Conservation (phyloP, 495 filamentous ascomycete genomes). For the Platismatia glauca region DNA sequence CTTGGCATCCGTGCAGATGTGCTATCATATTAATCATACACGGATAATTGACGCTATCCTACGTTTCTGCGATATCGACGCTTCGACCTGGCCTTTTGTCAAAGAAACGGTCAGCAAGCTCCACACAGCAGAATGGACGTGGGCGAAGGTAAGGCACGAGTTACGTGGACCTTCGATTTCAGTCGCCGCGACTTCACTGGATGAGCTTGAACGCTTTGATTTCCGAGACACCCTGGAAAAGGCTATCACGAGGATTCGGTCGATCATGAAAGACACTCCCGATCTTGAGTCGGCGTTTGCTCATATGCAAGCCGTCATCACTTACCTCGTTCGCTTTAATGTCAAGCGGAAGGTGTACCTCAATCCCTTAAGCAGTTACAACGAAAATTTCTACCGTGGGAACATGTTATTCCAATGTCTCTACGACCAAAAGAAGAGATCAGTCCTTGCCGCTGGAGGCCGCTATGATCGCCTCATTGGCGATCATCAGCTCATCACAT, state of each 20-base stretch:
- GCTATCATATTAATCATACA: constrained; percentile 88
- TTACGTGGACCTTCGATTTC: constrained; percentile 70
- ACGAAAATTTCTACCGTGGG: constrained; percentile 85
- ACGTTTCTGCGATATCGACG: constrained; percentile 73
- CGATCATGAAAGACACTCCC: constrained; percentile 45
- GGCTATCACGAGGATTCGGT: constrained; percentile 17
- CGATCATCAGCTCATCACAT: constrained; percentile 49
- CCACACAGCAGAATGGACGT: constrained; percentile 72
- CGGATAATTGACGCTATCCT: constrained; percentile 75
- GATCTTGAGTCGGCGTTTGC: constrained; percentile 64
- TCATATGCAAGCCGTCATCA: constrained; percentile 65
- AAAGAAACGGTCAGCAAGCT: constrained; percentile 84
- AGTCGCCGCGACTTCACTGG: constrained; percentile 79
- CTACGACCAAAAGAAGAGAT: constrained; percentile 72
- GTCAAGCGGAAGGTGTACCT: constrained; percentile 74
- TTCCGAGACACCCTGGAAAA: constrained; percentile 55
- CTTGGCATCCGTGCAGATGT: constrained; percentile 61
- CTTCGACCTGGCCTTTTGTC: constrained; percentile 54
- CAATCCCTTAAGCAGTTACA: constrained; percentile 76
- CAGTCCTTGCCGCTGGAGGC: constrained; percentile 89
- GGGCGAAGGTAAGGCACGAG: constrained; percentile 78
- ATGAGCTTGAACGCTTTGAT: constrained; percentile 85
- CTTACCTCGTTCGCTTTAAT: constrained; percentile 64
- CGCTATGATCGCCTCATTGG: constrained; percentile 82
- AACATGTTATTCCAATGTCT: constrained; percentile 87